Evolutionary conservation across 345 rosid species (phyloP), one percentile per base, ranked within the genome.

Genomic region (Linum tenue): DNA sequence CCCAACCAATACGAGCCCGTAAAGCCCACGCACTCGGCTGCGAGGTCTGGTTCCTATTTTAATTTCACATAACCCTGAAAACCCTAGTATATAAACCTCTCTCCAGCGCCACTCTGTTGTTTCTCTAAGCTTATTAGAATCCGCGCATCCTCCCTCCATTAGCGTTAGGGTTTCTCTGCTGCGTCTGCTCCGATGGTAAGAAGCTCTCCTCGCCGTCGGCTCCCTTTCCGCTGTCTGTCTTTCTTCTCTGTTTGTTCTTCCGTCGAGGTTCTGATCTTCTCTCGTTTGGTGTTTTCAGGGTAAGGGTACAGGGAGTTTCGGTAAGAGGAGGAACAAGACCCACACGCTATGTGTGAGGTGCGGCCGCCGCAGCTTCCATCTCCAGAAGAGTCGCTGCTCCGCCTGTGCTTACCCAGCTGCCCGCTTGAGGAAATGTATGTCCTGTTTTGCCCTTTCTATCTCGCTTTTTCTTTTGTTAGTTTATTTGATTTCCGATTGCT

Each of bases 331-430:
- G 81, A 92, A 92, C 89, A 92, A 92, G 90, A 88, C 96, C 57
- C 98, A 92, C 85, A 92, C 98, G 0, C 83, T 92, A 17, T 92
- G 98, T 65, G 97, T 92, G 57, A 82, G 98, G 80, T 92, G 98
- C 61, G 97, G 98, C 62, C 97, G 98, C 70, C 97, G 97, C 67
- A 90, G 97, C 73, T 94, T 90, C 78, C 99, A 94, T 78, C 89
- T 94, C 66, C 97, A 94, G 82, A 94, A 94, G 88, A 90, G 99
- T 71, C 97, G 97, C 1, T 94, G 97, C 78, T 44, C 89, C 2
- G 97, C 91, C 44, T 94, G 99, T 64, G 99, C 80, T 39, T 90
- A 76, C 82, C 99, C 99, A 0, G 96, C 96, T n/a, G 97, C 99
- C 43, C 99, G 99, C 86, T 82, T 80, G 89, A 86, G 99, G 78